Evolutionary conservation across 805 yeast genomes (phyloP), one percentile per base, ranked within the genome.

Genomic region (Millerozyma miso): DNA sequence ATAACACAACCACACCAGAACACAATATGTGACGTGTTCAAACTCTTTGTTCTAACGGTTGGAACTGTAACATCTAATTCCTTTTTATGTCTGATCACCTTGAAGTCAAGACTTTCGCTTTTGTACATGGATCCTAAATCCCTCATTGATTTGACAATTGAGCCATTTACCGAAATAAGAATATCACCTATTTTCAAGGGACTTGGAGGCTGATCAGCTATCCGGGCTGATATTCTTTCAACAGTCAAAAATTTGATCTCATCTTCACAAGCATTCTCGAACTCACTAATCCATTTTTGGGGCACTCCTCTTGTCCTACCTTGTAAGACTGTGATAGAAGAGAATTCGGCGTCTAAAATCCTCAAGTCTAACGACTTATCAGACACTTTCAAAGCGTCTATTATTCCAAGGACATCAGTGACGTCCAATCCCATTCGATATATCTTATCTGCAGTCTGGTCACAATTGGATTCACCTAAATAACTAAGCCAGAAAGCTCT

Each of bases 291-390:
- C 95, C 95, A 88, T 35, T 79, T 79, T 52, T 86, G 91, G 0
- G 93, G 79, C 17, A 89, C 95, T n/a, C 95, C 95, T 55, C 87
- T 75, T 36, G 86, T 77, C 62, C 96, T 79, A 2, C 95, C 95
- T 55, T 80, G 83, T 19, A 81, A 74, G 18, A 88, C 69, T 2
- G 87, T 76, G 29, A 85, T 69, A 0, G 89, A 72, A 13, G 77
- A 75, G 52, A 88, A 81, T 54, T 88, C 97, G 31, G 87, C 83
- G 56, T 89, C 96, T 39, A 90, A 73, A 38, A 88, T 80, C 46
- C 85, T 73, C 34, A 81, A 58, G 20, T 74, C 67, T 31, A 53
- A 51, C 4, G 91, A 89, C 1, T 63, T 60, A 16, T 62, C 55
- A 36, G 75, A 75, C 16, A 72, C 68, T 46, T 74, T 76, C 41